Base-by-base conservation (phyloP, 768 basidiomycete genomes). In the Tephrocybe sp. region DNA sequence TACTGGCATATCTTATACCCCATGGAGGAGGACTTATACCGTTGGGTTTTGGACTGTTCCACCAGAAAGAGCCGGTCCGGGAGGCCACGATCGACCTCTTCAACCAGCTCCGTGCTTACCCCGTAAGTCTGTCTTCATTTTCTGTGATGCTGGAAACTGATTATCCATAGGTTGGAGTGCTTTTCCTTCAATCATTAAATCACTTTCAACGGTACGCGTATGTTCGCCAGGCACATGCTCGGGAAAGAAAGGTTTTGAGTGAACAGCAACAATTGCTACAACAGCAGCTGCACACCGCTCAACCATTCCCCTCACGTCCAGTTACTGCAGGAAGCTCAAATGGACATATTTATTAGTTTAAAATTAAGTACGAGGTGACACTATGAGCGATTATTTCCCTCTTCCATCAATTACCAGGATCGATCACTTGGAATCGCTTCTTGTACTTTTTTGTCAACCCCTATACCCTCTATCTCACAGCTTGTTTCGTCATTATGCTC, bases 131-230 rank as follows among this genome's bases (percentile, higher is more conserved):
- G 39, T 53, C 35, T 36, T 16, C 30, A 39, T n/a, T 44, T 32
- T 10, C n/a, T 45, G 26, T 23, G 9, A 19, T 36, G n/a, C 45
- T 56, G 36, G 51, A 47, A 41, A 32, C 34, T 19, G 52, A 44
- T 48, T 31, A 31, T 31, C 45, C 52, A 45, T 53, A 94, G 92
- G 80, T 92, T 49, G 92, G 93, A 0, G 78, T 84, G 16, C 73
- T 87, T 47, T 91, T 85, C 62, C 68, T 95, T 32, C 83, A 88
- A 62, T 72, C 80, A 9, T 75, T 96, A 20, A 96, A 94, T 63
- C 87, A 90, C 59, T 96, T 95, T 65, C 91, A 93, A 62, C 83
- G 89, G 3, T 88, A 91, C 52, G 89, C 93, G 0, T 95, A 92
- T 61, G 83, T 90, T 20, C 80, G 92, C 39, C 86, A 90, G 64